Evolutionary conservation across 2,329 filamentous ascomycete genomes (phyloP), one percentile per base, ranked within the genome.

Genomic region (Emergomyces africanus): DNA sequence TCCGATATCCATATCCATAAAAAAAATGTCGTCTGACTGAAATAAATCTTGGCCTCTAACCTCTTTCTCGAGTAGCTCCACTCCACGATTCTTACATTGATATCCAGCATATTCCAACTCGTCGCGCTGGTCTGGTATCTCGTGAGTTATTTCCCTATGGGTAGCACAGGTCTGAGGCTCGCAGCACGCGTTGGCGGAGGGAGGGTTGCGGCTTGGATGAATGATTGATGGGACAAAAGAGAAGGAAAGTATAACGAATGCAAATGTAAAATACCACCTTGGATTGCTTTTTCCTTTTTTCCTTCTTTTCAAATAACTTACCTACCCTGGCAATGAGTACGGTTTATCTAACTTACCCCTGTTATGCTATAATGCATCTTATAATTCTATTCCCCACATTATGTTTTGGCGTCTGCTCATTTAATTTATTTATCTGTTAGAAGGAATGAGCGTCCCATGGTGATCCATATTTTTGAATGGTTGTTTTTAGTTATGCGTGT

Each of bases 81-180:
- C 71, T 92, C 81, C 70, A 90, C 88, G 46, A 75, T 95, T 62
- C 83, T 97, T 64, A 97, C 94, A 18, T 79, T 97, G 58, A 77
- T 96, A 63, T 88, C 90, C 25, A 85, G 89, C 62, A 80, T 96
- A 61, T 77, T 91, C 66, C 94, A 99, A 72, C 79, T 97, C 58
- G 85, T 86, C 57, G 88, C 87, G 63, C 78, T 97, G 64, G 64
- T 89, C 53, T 97, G 92, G 92, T 97, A 97, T 75, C 80, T 96
- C 53, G 85, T 97, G 73, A 95, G 89, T 75, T 99, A 99, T 74
- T 97, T 97, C 69, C 94, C 94, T 30, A 96, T 97, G 91, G 94
- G 94, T 46, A 89, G 88, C 60, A 88, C 86, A 59, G 90, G 94
- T 48, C 77, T 99, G 64, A 86, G 92, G 61, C 83, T 96, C 65